Conservation (phyloP, 2,329 filamentous ascomycete species). For the Xylaria sp. region DNA sequence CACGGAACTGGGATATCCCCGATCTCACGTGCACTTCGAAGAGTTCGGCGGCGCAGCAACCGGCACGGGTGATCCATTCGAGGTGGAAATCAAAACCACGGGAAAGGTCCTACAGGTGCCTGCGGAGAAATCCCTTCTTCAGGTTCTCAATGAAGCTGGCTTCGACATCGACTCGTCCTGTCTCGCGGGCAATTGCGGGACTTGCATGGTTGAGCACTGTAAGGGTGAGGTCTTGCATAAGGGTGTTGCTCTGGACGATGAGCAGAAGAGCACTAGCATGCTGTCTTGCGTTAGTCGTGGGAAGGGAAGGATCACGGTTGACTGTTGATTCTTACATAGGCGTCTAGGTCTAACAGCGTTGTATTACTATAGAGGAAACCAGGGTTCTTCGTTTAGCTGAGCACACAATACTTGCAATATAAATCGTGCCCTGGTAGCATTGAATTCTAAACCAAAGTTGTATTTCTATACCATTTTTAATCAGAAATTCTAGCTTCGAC, state of each 20-base stretch:
- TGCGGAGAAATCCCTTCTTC: slow-evolving; percentile 47
- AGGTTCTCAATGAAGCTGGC: slow-evolving; percentile 49
- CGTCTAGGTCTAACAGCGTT: neutral
- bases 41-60: slow-evolving; percentile 46
- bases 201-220: slow-evolving; percentile 48
- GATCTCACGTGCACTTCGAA: slow-evolving; percentile 45
- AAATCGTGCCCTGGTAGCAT: neutral
- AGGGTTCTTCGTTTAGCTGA: neutral
- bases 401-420: neutral
- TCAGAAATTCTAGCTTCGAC: too few species aligned
- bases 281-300: slow-evolving; percentile 50
- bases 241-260: slow-evolving; percentile 47
- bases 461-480: neutral
- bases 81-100: slow-evolving; percentile 45
- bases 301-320: slow-evolving; percentile 45
- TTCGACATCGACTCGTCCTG: slow-evolving; percentile 50
- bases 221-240: slow-evolving; percentile 46
- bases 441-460: neutral
- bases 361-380: neutral
- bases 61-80: slow-evolving; percentile 49
- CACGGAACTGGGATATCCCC: slow-evolving; percentile 42
- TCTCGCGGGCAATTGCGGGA: slow-evolving; percentile 49
- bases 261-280: slow-evolving; percentile 46
- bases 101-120: slow-evolving; percentile 46
- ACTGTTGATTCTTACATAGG: slow-evolving; percentile 19